phyloP scores from a whole-genome alignment of 495 filamentous ascomycete genomes.

The Rusavskia elegans region DNA sequence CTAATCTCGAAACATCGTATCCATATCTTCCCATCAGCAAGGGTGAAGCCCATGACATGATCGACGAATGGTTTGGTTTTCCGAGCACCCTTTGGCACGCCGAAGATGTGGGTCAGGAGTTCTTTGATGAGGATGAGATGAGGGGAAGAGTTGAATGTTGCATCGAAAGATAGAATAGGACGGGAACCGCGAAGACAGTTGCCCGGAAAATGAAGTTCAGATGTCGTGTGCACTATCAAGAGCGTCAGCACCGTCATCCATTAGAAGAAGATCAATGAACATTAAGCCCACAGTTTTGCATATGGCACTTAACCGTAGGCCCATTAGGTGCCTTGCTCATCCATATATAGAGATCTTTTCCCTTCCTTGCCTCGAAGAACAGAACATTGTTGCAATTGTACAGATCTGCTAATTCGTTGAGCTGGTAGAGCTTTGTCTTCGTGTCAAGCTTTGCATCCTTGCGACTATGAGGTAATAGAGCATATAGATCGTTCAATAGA shows the following conservation, averaged over 20 bases:
- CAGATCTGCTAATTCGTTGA: conserved; percentile 92
- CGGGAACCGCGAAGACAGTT: conserved; percentile 92
- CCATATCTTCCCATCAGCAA: conserved; percentile 94
- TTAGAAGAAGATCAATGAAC: no score
- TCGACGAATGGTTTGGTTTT: conserved; percentile 94
- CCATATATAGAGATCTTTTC: conserved; percentile 89
- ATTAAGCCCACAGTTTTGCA: conserved; percentile 40
- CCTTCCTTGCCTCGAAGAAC: conserved; percentile 93
- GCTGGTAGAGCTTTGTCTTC: conserved; percentile 71
- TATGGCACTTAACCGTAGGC: conserved; percentile 74
- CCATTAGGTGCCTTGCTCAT: conserved; percentile 89
- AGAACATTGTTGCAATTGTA: conserved; percentile 98
- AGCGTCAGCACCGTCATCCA: conserved; percentile 10
- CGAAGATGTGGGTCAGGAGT: conserved; percentile 81
- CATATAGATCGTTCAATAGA: conserved; percentile 75
- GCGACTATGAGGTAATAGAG: conserved; percentile 76
- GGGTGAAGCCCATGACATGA: conserved; percentile 81
- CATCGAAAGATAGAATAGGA: conserved; percentile 90
- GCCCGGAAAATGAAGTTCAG: conserved; percentile 88
- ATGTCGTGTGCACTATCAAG: conserved; percentile 74
- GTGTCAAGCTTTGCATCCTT: conserved; percentile 96
- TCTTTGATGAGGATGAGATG: conserved; percentile 65
- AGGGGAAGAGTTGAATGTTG: conserved; percentile 42
- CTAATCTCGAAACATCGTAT: conserved; percentile 85
- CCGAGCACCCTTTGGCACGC: conserved; percentile 72